These are phyloP conservation scores for Alternaria longipes DNA, from an alignment of 2,329 filamentous ascomycete genomes.

Conservation along the genomic window DNA sequence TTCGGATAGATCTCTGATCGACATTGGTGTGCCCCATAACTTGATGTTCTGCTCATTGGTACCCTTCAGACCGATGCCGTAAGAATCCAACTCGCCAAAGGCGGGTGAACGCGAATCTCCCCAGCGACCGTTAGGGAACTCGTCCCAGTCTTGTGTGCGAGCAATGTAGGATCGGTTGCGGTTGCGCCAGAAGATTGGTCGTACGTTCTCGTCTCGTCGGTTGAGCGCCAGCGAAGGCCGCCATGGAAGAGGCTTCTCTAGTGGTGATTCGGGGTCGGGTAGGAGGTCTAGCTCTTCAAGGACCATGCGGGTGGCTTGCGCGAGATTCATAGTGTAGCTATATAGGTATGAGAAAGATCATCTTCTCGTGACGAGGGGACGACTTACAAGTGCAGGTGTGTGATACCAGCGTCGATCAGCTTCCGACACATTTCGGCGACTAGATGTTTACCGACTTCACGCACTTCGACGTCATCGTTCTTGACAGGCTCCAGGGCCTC, in stretches of 20 bases:
- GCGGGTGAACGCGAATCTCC: conserved; percentile 95
- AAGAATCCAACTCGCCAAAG: conserved; percentile 93
- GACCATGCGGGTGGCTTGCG: conserved; percentile 91
- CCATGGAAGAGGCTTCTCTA: conserved; percentile 94
- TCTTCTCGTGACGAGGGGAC: background rate
- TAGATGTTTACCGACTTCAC: conserved; percentile 86
- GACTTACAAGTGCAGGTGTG: conserved; percentile 84
- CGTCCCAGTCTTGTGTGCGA: conserved; percentile 97
- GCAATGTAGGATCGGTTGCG: conserved; percentile 94
- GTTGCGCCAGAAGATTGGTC: conserved; percentile 98
- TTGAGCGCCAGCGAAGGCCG: conserved; percentile 91
- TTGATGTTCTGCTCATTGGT: conserved; percentile 96
- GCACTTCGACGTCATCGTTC: conserved; percentile 92
- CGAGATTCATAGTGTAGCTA: conserved; percentile 97
- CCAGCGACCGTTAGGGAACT: conserved; percentile 98
- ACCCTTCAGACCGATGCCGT: conserved; percentile 91
- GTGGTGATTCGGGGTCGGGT: conserved; percentile 77
- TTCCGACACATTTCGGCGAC: conserved; percentile 90
- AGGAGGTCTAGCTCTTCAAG: conserved; percentile 87
- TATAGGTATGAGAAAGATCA: conserved; percentile 15
- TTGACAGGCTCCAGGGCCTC: conserved; percentile 88
- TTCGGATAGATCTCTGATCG: conserved; percentile 79
- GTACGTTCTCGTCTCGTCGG: conserved; percentile 90
- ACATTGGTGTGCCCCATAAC: conserved; percentile 88
- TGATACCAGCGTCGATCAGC: conserved; percentile 82